These are phyloP conservation scores for Albophoma yamanashiensis DNA, from an alignment of 2,329 filamentous ascomycete species.

Conservation along the genomic window DNA sequence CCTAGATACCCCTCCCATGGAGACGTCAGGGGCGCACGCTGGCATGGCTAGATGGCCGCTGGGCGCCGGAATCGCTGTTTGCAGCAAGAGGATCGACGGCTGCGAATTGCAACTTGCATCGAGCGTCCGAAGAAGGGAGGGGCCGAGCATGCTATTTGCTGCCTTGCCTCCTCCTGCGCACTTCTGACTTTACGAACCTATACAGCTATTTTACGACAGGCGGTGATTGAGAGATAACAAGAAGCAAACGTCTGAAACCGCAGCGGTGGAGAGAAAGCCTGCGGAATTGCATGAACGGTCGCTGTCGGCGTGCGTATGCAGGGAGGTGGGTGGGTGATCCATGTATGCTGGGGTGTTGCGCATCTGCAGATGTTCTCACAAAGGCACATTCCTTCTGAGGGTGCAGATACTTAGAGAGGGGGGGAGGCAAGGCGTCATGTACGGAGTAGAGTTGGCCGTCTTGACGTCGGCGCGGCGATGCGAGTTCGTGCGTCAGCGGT, in stretches of 20 bases:
- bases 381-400: background rate
- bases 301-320: background rate
- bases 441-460: background rate
- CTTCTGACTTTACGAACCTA: background rate
- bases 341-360: background rate
- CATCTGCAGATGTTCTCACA: background rate
- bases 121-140: background rate
- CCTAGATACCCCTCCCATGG: conserved; percentile 3
- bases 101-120: background rate
- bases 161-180: background rate
- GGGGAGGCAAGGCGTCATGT: background rate
- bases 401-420: background rate
- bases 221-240: background rate
- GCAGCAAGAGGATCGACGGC: background rate
- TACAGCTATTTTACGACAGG: background rate
- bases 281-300: background rate
- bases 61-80: background rate
- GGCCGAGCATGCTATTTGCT: background rate
- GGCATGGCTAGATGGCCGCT: background rate
- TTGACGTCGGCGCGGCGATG: background rate
- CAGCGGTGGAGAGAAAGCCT: background rate
- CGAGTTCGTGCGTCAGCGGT: background rate
- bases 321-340: background rate
- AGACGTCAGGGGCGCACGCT: background rate
- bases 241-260: background rate